phyloP scores from a whole-genome alignment of 352 stramenopile genomes.

The Pythium coloratum region DNA sequence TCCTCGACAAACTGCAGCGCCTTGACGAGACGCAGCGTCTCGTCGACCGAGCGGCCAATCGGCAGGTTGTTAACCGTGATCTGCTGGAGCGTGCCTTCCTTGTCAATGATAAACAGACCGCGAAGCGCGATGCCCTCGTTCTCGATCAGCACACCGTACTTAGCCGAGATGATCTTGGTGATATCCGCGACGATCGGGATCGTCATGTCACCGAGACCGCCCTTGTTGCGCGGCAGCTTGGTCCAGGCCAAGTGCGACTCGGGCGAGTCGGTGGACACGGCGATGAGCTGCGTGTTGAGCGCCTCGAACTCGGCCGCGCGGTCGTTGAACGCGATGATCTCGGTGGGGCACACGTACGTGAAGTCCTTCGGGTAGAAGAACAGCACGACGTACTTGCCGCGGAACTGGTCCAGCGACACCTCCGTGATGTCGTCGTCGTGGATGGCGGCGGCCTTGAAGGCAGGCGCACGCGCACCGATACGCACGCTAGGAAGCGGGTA shows the following conservation, averaged over 20 bases:
- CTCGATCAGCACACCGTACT: conserved; percentile 91
- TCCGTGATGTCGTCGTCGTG: conserved; percentile 84
- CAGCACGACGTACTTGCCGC: conserved; percentile 88
- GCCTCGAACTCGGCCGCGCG: conserved; percentile 77
- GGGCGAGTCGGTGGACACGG: conserved; percentile 88
- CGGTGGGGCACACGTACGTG: conserved; percentile 89
- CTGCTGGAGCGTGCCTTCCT: conserved; percentile 83
- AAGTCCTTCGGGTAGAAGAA: conserved; percentile 94
- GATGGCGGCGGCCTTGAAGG: conserved; percentile 76
- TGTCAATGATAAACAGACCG: conserved; percentile 94
- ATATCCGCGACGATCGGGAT: conserved; percentile 94
- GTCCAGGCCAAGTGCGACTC: conserved; percentile 92
- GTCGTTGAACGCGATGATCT: conserved; percentile 92
- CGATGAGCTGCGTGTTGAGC: conserved; percentile 88
- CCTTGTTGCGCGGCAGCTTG: conserved; percentile 85
- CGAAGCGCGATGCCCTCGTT: conserved; percentile 84
- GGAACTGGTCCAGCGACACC: conserved; percentile 80
- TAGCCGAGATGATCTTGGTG: conserved; percentile 90
- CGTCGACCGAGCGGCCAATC: conserved; percentile 91
- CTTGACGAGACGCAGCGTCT: conserved; percentile 91
- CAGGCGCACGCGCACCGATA: conserved; percentile 65
- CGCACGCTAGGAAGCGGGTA: conserved; percentile 61
- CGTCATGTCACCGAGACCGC: conserved; percentile 91
- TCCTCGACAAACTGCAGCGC: conserved; percentile 93
- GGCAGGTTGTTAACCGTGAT: conserved; percentile 93